Evolutionary conservation across 768 basidiomycete genomes (phyloP).

Genomic region (Dioszegia hungarica): DNA sequence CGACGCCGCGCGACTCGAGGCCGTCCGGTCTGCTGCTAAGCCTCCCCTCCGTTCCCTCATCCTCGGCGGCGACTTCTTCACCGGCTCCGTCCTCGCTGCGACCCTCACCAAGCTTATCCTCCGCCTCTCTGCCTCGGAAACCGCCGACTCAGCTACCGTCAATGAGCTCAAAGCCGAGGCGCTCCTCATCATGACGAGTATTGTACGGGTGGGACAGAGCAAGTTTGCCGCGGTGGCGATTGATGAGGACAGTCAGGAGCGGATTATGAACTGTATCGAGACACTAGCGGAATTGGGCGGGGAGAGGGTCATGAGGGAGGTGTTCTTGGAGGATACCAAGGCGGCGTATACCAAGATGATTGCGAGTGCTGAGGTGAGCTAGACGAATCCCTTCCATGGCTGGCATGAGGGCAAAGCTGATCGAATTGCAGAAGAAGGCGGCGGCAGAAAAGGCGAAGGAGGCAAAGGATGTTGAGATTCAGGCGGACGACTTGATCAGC

Average conservation of each 20-base stretch:
- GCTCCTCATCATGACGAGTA: constrained; percentile 96
- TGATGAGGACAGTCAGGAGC: constrained; percentile 94
- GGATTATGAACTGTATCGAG: constrained; percentile 92
- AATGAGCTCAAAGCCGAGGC: constrained; percentile 86
- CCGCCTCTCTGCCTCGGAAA: constrained; percentile 57
- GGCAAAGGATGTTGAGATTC: constrained; percentile 63
- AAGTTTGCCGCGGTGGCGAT: constrained; percentile 92
- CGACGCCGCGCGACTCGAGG: constrained; percentile 62
- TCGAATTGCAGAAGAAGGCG: constrained; percentile 67
- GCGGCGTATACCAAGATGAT: constrained; percentile 92
- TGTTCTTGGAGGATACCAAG: constrained; percentile 68
- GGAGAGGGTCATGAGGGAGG: constrained; percentile 60
- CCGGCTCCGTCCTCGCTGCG: constrained; percentile 81
- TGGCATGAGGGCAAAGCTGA: constrained; percentile 13
- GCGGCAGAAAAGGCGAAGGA: constrained; percentile 86
- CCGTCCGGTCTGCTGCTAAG: constrained; percentile 78
- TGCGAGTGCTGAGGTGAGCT: constrained; percentile 78
- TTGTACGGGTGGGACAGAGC: constrained; percentile 94
- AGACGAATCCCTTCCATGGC: background rate
- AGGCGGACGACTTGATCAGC: constrained; percentile 84
- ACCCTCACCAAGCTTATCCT: constrained; percentile 88
- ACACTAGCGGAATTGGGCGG: constrained; percentile 73
- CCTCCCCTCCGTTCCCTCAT: constrained; percentile 89
- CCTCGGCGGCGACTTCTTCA: constrained; percentile 95
- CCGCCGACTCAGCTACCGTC: constrained; percentile 54